Evolutionary conservation across 1,284 basidiomycete species (phyloP), one percentile per base, ranked within the genome.

Genomic region (Leccinum cinnamomeum): DNA sequence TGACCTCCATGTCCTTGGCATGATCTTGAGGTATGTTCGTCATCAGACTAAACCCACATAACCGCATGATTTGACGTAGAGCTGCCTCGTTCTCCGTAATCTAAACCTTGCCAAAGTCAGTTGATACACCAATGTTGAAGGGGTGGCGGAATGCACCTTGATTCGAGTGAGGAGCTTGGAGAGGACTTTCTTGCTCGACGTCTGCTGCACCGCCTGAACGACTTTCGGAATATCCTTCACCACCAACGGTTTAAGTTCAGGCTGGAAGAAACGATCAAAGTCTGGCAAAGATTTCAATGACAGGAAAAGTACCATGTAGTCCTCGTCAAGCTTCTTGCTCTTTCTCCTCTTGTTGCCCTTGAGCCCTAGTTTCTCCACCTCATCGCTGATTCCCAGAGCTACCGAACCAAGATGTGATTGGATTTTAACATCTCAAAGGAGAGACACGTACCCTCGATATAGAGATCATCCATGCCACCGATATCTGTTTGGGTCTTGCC

Each of bases 401-500:
- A 67, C 56, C 51, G 53, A 33, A 56, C 23, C 44, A 53, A 63
- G 60, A 18, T 39, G 60, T 33, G 14, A 20, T 7, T 18, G 54
- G 39, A 54, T 30, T 14, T 4, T 28, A 6, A 23, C 2, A 62
- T 53, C 11, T 3, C 28, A 59, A 7, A 56, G 16, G 37, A 55
- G 67, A 44, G 11, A 30, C 2, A 64, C 84, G 66, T 70, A 94
- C 94, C 95, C 71, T 98, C 95, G 48, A 99, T 86, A 78, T 93
- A 95, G 10, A 98, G 82, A 70, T 98, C 94, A 74, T 97, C 95
- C 89, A 99, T 97, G 16, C 90, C 91, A 8, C 82, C 88, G 20
- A 98, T 84, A 74, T 99, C 97, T 1, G 97, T 99, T 78, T 99
- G 97, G 0, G 96, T 99, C 80, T 98, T 99, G 30, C 97, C 97